Evolutionary conservation across 1,284 basidiomycete species (phyloP).

Genomic region (Cryptococcus sp.): DNA sequence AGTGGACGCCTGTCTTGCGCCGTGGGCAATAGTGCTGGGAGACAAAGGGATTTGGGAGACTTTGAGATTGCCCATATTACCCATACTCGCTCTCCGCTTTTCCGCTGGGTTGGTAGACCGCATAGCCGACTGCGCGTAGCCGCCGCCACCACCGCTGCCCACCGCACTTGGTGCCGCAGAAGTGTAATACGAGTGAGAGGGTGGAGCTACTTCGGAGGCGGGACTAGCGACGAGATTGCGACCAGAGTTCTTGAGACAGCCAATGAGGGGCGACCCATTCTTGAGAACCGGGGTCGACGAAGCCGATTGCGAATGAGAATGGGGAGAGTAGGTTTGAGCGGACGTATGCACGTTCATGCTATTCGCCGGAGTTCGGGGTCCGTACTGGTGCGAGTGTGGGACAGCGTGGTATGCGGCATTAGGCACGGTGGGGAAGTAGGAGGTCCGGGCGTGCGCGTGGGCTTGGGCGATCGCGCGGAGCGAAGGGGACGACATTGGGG

Average conservation of each 20-base stretch:
- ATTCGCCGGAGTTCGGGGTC: slow-evolving; percentile 4
- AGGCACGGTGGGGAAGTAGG: slow-evolving; percentile 16
- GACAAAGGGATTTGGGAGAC: slow-evolving; percentile 14
- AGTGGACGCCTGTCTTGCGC: not conserved
- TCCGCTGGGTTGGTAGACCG: slow-evolving; percentile 7
- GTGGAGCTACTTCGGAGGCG: not conserved
- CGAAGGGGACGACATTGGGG: slow-evolving; percentile 21
- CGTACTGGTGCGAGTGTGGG: slow-evolving; percentile 7
- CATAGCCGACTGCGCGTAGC: slow-evolving; percentile 7
- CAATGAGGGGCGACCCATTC: slow-evolving; percentile 8
- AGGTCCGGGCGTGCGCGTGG: slow-evolving; percentile 5
- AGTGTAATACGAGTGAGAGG: not conserved
- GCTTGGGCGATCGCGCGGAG: slow-evolving; percentile 19
- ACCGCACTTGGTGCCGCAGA: not conserved
- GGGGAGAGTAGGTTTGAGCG: no score
- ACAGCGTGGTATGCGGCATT: slow-evolving; percentile 2
- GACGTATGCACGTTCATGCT: no score
- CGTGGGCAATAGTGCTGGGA: not conserved
- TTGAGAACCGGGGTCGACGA: not conserved
- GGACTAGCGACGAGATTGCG: not conserved
- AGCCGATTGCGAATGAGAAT: slow-evolving; percentile 5
- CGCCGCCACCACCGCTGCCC: not conserved
- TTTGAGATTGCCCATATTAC: slow-evolving; percentile 3
- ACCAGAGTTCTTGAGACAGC: slow-evolving; percentile 8
- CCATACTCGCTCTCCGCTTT: slow-evolving; percentile 5